Evolutionary conservation across 2,329 filamentous ascomycete genomes (phyloP), one percentile per base, ranked within the genome.

Genomic region (Periconia sp.): DNA sequence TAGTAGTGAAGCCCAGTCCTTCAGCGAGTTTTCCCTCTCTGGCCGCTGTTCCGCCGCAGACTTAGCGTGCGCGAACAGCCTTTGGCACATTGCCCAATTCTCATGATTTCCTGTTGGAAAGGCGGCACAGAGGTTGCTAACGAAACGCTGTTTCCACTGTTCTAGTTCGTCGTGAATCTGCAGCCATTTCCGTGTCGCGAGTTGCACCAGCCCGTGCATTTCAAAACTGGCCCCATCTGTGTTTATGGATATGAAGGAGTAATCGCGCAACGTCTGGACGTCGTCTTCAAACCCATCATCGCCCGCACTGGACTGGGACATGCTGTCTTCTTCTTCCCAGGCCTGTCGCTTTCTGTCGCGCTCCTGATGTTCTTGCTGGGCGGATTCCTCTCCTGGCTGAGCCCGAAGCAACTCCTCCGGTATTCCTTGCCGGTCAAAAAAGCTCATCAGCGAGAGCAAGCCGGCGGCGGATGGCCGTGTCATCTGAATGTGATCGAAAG

Each of bases 401-500:
- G 41, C 41, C 19, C 46, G 49, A 31, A 78, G 47, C 23, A 27
- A 8, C 23, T 27, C 23, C 8, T 27, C 23, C 5, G 3, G 23
- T 27, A 81, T 78, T 8, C 69, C 73, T 56, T 79, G 72, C 19
- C 65, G 64, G 47, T 81, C 70, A 56, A 77, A 81, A 53, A 77
- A 75, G 65, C 77, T 78, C 74, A 81, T 80, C 0, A 81, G 65
- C 2, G 76, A 76, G 1, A 81, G 57, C 17, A 81, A 62, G n/a
- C 79, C 66, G 5, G 76, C 71, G 5, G 78, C 79, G 6, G 68
- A 62, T 13, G 20, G 55, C 43, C 60, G 42, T 19, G 51, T 54
- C 1, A 60, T 50, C n/a, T 62, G 69, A 27, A 80, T 75, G 14
- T 71, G 63, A 51, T 70, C 56, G 43, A 65, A 65, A 3, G 59